A percentile compares a stretch with the other conserved stretches of the same genome.
phyloP scores from a whole-genome alignment of 129 eudicot species.

The Pulicaria dysenterica region DNA sequence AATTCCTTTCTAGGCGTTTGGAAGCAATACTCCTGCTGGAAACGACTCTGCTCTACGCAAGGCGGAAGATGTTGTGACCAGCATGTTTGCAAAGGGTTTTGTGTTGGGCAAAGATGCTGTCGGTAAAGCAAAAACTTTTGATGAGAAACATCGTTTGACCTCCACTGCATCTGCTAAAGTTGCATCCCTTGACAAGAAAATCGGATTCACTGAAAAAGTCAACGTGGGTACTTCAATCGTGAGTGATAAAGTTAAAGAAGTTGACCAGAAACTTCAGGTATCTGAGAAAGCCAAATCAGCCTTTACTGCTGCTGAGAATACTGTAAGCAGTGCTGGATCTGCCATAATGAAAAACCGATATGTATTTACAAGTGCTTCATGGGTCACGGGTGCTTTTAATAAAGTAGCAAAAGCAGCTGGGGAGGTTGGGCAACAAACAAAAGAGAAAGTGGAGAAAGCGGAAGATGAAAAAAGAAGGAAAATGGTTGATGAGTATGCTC shows the following conservation, averaged over 20 bases:
- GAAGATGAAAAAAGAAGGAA: slow-evolving; percentile 39
- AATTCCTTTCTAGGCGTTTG: slow-evolving; percentile 34
- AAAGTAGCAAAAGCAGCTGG: slow-evolving; percentile 56
- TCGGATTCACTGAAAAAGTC: slow-evolving; percentile 54
- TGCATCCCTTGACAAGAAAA: slow-evolving; percentile 46
- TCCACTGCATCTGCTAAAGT: slow-evolving; percentile 55
- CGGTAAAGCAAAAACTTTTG: slow-evolving; percentile 45
- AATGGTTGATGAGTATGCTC: slow-evolving; percentile 48
- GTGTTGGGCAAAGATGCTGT: slow-evolving; percentile 55
- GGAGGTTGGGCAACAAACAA: slow-evolving; percentile 53
- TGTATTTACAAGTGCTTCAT: slow-evolving; percentile 43
- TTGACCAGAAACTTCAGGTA: slow-evolving; percentile 58
- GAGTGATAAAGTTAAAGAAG: slow-evolving; percentile 52
- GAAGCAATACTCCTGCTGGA: slow-evolving; percentile 34
- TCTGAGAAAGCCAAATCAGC: slow-evolving; percentile 57
- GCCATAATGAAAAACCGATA: slow-evolving; percentile 56
- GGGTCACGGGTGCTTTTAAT: slow-evolving; percentile 57
- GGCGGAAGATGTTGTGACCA: slow-evolving; percentile 57
- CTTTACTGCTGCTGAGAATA: slow-evolving; percentile 50
- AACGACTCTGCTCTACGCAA: slow-evolving; percentile 43
- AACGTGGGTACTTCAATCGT: slow-evolving; percentile 48
- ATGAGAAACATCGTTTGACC: slow-evolving; percentile 50
- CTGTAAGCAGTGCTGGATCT: slow-evolving; percentile 46
- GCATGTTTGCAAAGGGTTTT: slow-evolving; percentile 55
- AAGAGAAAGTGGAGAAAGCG: slow-evolving; percentile 46